Evolutionary conservation across 2,329 filamentous ascomycete species (phyloP).

Genomic region (Aspergillus chevalieri): DNA sequence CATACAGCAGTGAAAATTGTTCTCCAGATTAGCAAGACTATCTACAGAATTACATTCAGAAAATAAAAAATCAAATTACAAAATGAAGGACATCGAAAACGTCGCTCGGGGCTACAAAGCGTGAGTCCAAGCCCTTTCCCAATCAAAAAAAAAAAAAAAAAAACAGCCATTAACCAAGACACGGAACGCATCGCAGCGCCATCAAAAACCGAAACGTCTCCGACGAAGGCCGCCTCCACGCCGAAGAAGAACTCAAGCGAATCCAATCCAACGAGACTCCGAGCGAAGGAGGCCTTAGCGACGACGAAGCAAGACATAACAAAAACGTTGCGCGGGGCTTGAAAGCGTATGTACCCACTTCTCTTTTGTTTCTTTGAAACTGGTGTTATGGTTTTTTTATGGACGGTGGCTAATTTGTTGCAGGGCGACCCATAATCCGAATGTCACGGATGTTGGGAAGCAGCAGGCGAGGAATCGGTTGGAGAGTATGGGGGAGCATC

Average conservation of each 20-base stretch:
- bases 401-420: background rate
- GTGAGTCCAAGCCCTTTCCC: conserved; percentile 5
- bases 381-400: background rate
- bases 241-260: conserved; percentile 12
- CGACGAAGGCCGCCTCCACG: conserved; percentile 10
- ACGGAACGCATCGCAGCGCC: conserved; percentile 5
- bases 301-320: conserved; percentile 9
- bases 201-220: conserved; percentile 15
- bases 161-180: background rate
- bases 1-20: background rate
- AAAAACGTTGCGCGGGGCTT: conserved; percentile 18
- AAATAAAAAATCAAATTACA: background rate
- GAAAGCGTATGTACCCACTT: conserved; percentile 15
- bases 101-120: conserved; percentile 17
- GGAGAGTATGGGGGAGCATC: conserved; percentile 10
- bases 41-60: background rate
- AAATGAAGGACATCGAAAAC: conserved; percentile 4
- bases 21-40: background rate
- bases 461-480: conserved; percentile 6
- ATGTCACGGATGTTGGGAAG: conserved; percentile 7
- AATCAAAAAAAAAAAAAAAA: no score
- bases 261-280: background rate
- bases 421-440: conserved; percentile 18
- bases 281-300: background rate
- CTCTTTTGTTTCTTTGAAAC: background rate